Base-by-base conservation (phyloP, 768 basidiomycete species). In the Mycena vitilis region DNA sequence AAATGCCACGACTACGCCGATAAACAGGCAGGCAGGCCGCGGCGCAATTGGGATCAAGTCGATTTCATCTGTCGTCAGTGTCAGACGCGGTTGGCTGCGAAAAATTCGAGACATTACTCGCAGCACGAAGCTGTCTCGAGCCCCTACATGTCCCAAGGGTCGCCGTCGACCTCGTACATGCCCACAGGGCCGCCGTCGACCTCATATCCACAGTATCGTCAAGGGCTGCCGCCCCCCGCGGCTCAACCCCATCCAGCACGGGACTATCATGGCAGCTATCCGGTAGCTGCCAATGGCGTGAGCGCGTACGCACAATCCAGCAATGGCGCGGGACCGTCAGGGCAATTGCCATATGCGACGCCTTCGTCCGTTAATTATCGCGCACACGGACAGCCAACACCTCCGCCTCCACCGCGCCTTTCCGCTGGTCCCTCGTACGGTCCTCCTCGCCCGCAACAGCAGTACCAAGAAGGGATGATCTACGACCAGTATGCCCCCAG, bases 21-120 rank as follows among this genome's bases (percentile, higher is more conserved):
- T 77, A 78, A 81, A 37, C 79, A 83, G 23, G 85, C 87, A 51
- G 92, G 94, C 25, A 85, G 85, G 16, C 87, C 86, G 5, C 86
- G 83, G 71, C 88, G 95, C 22, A 89, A 96, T 72, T 98, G 96
- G 96, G 88, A 93, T 58, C 75, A 81, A n/a, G 93, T 92, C 61
- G 93, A 95, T 48, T 98, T 98, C 75, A 77, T 89, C 67, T 96
- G 94, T 77, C 81, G 80, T 53, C 81, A 81, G 40, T 95, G 94
- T 77, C 85, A 65, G 22, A n/a, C 38, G 34, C 63, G 63, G n/a
- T 18, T 59, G 40, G 59, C 63, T 30, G n/a, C 38, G 47, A 69
- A 69, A 47, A 65, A 48, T 54, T 25, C 53, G 16, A 40, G 63
- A 16, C 63, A 56, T 47, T 42, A 64, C 44, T 25, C 22, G 2